These are phyloP conservation scores for Rhytidiadelphus loreus DNA, from an alignment of 225 moss, liverwort and hornwort species.

Conservation along the genomic window DNA sequence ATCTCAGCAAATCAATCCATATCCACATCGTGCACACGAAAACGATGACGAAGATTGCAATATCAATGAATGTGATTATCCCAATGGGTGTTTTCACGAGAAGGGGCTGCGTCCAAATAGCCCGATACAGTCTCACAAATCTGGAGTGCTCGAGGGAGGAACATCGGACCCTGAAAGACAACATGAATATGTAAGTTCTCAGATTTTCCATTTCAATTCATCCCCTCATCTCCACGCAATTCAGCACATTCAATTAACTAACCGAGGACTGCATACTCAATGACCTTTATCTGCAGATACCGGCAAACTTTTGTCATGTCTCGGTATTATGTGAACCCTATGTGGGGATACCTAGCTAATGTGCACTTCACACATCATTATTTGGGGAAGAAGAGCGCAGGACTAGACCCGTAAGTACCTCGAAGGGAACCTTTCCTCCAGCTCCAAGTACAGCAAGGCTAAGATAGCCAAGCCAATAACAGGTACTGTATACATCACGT, in stretches of 20 bases:
- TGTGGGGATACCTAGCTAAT: not conserved
- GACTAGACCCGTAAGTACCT: not conserved
- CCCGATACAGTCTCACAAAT: conserved; percentile 10
- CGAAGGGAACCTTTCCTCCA: conserved; percentile 20
- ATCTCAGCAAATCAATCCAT: not conserved
- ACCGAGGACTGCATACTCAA: not conserved
- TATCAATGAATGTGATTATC: conserved; percentile 21
- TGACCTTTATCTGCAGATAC: not conserved
- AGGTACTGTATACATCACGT: conserved; percentile 11
- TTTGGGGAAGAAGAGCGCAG: not conserved
- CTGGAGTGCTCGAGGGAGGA: conserved; percentile 2
- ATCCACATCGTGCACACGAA: conserved; percentile 3
- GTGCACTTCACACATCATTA: not conserved
- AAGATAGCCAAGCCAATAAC: conserved; percentile 27
- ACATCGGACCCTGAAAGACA: not conserved
- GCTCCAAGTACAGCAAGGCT: conserved; percentile 33
- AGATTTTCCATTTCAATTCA: not conserved
- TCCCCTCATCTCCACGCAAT: not conserved
- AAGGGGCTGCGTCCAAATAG: conserved; percentile 37
- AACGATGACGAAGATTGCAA: not conserved
- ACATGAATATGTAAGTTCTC: not conserved
- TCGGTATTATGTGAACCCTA: not conserved
- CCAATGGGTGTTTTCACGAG: conserved; percentile 26
- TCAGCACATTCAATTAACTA: not conserved
- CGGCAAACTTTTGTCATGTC: not conserved